These are phyloP conservation scores for Plasmodium relictum DNA, from an alignment of 169 alveolate genomes.

Conservation along the genomic window DNA sequence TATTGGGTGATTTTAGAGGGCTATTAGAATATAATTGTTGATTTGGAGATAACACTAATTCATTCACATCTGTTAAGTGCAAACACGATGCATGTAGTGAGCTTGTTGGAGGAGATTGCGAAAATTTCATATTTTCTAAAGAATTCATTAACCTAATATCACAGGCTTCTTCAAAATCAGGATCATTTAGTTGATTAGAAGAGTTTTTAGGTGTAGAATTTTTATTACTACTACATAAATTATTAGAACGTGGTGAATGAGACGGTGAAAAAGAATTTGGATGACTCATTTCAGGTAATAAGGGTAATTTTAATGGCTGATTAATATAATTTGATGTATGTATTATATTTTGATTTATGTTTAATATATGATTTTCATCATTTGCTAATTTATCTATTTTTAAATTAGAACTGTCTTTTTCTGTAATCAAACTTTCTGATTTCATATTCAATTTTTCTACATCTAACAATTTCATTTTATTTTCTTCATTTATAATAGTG, in stretches of 20 bases:
- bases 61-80: conserved; percentile 75
- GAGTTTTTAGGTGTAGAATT: conserved; percentile 5
- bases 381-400: not conserved
- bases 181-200: conserved; percentile 53
- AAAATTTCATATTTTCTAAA: conserved; percentile 64
- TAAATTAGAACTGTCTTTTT: not conserved
- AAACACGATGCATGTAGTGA: conserved; percentile 70
- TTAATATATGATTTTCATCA: conserved; percentile 11
- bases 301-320: conserved; percentile 55
- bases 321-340: conserved; percentile 9
- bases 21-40: conserved; percentile 66
- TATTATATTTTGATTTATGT: conserved; percentile 26
- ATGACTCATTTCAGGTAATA: conserved; percentile 57
- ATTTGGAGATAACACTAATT: conserved; percentile 69
- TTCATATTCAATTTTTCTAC: not conserved
- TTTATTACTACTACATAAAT: conserved; percentile 1
- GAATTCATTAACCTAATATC: conserved; percentile 72
- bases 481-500: not conserved
- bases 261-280: conserved; percentile 37
- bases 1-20: conserved; percentile 59
- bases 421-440: not conserved
- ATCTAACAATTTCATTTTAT: not conserved
- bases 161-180: conserved; percentile 77
- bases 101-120: conserved; percentile 76
- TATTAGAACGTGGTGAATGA: conserved; percentile 40